phyloP scores from a whole-genome alignment of 805 yeast species.

The Yarrowia hollandica region DNA sequence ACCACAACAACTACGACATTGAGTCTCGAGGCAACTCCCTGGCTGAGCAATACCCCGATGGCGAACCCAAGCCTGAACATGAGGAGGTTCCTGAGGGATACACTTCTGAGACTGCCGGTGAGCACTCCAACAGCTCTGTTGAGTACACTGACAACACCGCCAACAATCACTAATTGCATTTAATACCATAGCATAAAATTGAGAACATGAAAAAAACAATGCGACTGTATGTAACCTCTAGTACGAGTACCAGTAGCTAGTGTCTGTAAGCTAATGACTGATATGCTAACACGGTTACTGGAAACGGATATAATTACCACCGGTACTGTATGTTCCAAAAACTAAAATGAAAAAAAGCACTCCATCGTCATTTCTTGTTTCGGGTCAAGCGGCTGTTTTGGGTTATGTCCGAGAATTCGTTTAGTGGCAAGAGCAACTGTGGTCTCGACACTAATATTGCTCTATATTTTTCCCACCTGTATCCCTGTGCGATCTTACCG shows the following conservation, averaged over 20 bases:
- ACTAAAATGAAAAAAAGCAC: background rate
- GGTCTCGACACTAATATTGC: too few relatives aligned
- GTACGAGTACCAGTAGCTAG: too few relatives aligned
- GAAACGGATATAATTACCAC: background rate
- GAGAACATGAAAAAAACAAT: too few relatives aligned
- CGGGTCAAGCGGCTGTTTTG: background rate
- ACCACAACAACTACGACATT: slow-evolving; percentile 16
- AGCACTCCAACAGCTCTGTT: background rate
- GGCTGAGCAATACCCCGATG: slow-evolving; percentile 10
- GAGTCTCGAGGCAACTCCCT: slow-evolving; percentile 21
- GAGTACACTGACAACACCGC: slow-evolving; percentile 6
- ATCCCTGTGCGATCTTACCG: too few relatives aligned
- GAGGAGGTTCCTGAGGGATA: slow-evolving; percentile 21
- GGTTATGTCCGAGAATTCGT: background rate
- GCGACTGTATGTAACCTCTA: too few relatives aligned
- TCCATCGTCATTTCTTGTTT: background rate
- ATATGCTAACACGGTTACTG: background rate
- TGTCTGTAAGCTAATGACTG: background rate
- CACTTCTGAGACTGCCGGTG: slow-evolving; percentile 13
- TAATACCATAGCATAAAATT: slow-evolving; percentile 2
- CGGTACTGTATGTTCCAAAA: too few relatives aligned
- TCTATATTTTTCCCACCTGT: too few relatives aligned
- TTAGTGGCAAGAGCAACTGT: too few relatives aligned
- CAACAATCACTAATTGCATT: slow-evolving; percentile 22
- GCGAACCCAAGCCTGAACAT: slow-evolving; percentile 24